Base-by-base conservation (phyloP, 352 stramenopile genomes). In the Globisporangium takayamanum region DNA sequence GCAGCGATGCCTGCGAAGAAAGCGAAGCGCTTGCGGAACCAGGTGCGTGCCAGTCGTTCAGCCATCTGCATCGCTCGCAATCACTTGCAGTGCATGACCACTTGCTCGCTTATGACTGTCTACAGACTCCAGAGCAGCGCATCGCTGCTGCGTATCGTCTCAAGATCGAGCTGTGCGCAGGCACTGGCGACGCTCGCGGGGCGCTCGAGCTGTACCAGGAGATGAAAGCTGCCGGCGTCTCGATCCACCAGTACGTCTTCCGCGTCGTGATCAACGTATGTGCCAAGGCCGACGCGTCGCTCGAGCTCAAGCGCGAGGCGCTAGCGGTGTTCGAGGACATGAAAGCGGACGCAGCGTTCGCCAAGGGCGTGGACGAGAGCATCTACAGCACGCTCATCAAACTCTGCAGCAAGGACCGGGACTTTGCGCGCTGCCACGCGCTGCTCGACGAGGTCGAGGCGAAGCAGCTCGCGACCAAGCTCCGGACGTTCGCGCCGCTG, bases 321-420 rank as follows among this genome's bases (percentile, higher is more conserved):
- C 80, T 87, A 36, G 50, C 67, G 4, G 72, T 89, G 16, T 91
- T 78, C 58, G 60, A 88, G 22, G 68, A 92, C 25, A 88, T 94
- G 76, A 84, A 87, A 37, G 67, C 64, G 41, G 60, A 74, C 14
- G 60, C 59, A 18, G 15, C 62, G 22, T 50, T 39, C 37, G 70
- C 45, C 46, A 67, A 56, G 22, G 72, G 59, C 22, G 64, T 82
- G 12, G 74, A 84, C 25, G 84, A 94, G 60, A 78, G 70, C 15
- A 82, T 78, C 30, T 88, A 84, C 65, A 92, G 75, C 58, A 80
- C 84, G 26, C 69, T 94, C 50, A 67, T 92, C 56, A 90, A 91
- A 55, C 63, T 94, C 11, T 92, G 78, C 60, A 75, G 69, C 60
- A 81, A 83, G 49, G 72, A 72, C 10, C 57, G 70, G 28, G 72